Evolutionary conservation across 2,329 filamentous ascomycete genomes (phyloP).

Genomic region (Penicillium rolfsii): DNA sequence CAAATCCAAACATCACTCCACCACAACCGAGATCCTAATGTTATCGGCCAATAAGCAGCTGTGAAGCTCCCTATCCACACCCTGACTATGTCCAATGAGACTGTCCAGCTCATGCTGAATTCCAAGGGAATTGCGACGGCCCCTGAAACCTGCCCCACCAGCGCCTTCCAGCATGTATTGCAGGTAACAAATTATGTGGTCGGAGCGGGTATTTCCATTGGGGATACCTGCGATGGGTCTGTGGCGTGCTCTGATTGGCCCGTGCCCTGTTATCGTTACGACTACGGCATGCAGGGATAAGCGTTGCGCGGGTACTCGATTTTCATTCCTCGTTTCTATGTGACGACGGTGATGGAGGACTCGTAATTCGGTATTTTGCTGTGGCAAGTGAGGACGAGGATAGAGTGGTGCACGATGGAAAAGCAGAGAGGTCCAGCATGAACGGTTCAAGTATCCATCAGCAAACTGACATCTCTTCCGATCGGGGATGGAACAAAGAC

Average conservation of each 20-base stretch:
- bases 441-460: neutral
- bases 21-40: conserved; percentile 1
- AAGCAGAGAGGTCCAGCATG: neutral
- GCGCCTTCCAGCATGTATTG: conserved; percentile 17
- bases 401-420: neutral
- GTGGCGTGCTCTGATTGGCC: conserved; percentile 18
- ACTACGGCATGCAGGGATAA: conserved; percentile 39
- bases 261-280: conserved; percentile 28
- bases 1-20: conserved; percentile 1
- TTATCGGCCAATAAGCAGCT: conserved; percentile 15
- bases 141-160: conserved; percentile 38
- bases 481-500: conserved; percentile 1
- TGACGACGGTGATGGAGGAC: neutral
- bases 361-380: conserved; percentile 13
- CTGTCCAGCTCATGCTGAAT: conserved; percentile 9
- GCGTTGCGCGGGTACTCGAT: conserved; percentile 26
- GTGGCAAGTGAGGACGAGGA: neutral
- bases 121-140: conserved; percentile 34
- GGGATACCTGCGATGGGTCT: conserved; percentile 13
- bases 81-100: conserved; percentile 14
- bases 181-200: conserved; percentile 27
- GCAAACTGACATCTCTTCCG: neutral
- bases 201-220: conserved; percentile 14
- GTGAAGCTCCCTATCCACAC: neutral
- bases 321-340: conserved; percentile 32